Evolutionary conservation across 2,329 filamentous ascomycete species (phyloP).

Genomic region (Fusarium illudens): DNA sequence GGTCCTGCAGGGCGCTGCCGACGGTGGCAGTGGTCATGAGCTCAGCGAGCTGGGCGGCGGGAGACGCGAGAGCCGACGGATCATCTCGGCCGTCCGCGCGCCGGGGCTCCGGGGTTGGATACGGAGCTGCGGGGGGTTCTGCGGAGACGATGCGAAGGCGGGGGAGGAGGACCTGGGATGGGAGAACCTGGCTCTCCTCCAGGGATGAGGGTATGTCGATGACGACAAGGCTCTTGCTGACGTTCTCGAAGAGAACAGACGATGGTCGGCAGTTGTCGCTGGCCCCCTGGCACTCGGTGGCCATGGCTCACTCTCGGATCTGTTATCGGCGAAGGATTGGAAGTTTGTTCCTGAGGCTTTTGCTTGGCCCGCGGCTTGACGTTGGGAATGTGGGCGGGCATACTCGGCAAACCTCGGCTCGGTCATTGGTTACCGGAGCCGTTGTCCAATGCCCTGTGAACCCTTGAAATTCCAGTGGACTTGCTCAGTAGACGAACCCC

Average conservation of each 20-base stretch:
- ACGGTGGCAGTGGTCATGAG: conserved; percentile 61
- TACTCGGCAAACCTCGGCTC: conserved; percentile 44
- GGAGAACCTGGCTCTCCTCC: conserved; percentile 68
- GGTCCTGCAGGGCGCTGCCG: conserved; percentile 53
- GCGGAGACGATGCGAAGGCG: conserved; percentile 57
- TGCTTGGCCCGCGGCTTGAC: conserved; percentile 20
- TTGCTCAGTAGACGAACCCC: not conserved
- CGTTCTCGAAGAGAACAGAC: conserved; percentile 47
- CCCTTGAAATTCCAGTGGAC: not conserved
- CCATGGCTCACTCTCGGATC: conserved; percentile 14
- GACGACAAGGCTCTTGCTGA: conserved; percentile 59
- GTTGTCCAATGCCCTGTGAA: not conserved
- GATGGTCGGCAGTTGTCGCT: conserved; percentile 18
- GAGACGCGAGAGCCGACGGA: conserved; percentile 48
- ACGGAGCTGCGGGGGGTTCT: conserved; percentile 54
- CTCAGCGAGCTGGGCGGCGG: conserved; percentile 60
- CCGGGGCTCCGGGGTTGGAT: conserved; percentile 60
- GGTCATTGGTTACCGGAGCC: conserved; percentile 39
- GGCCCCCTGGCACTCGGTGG: not conserved
- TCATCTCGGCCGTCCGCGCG: conserved; percentile 39
- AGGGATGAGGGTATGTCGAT: conserved; percentile 77
- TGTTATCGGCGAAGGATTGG: conserved; percentile 2
- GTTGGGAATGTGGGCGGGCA: conserved; percentile 29
- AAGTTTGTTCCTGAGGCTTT: not conserved
- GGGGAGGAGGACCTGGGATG: conserved; percentile 46